These are phyloP conservation scores for Fusarium sp. DNA, from an alignment of 2,329 filamentous ascomycete genomes.

Conservation along the genomic window DNA sequence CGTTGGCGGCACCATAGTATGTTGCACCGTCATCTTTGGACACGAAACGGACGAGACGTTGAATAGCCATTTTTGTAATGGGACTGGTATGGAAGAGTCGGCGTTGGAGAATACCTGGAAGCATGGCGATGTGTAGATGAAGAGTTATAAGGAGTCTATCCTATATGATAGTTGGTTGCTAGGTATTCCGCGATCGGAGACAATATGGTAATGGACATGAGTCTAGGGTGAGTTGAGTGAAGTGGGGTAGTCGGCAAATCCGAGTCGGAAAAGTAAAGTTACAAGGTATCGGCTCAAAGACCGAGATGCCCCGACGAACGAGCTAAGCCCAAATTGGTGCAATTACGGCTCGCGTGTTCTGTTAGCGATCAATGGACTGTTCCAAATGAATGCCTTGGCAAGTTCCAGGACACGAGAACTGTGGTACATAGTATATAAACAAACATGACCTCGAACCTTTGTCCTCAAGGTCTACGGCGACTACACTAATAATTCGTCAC, in stretches of 20 bases:
- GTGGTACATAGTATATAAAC: neutral
- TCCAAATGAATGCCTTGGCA: neutral
- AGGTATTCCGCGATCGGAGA: neutral
- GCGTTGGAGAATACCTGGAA: neutral
- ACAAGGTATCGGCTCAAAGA: neutral
- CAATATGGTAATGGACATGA: neutral
- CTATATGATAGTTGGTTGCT: neutral
- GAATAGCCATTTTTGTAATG: fast-evolving
- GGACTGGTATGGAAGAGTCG: neutral
- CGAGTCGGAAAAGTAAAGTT: neutral
- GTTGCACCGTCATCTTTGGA: neutral
- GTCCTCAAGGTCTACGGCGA: fast-evolving
- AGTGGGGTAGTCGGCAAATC: neutral
- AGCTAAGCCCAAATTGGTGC: neutral
- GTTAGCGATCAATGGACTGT: neutral
- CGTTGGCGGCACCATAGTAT: neutral
- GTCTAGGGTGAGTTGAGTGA: neutral
- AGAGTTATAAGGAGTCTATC: neutral
- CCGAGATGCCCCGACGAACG: neutral
- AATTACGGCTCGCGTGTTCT: neutral
- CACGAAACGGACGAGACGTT: neutral
- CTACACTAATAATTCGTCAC: neutral
- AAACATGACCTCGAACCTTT: neutral
- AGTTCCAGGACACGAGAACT: neutral
- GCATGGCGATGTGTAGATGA: neutral